Percentiles rank a stretch among this genome's conserved stretches.
These are phyloP conservation scores for Fusarium sp. DNA, from an alignment of 2,329 filamentous ascomycete genomes.

Conservation along the genomic window DNA sequence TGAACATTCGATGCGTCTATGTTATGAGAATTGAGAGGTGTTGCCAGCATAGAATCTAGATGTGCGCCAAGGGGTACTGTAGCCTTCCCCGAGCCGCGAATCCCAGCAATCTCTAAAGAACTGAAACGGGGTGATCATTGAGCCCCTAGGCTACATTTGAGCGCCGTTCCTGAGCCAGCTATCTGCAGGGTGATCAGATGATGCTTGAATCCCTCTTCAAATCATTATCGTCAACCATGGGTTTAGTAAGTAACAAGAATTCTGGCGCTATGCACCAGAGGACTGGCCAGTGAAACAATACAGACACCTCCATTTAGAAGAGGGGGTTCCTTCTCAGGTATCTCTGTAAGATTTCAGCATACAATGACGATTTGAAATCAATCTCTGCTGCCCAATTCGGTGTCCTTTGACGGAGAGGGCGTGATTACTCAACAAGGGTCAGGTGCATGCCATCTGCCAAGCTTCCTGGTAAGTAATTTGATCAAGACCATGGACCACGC, in stretches of 20 bases:
- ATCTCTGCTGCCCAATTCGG: not conserved
- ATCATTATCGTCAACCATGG: not conserved
- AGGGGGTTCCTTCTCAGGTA: not conserved
- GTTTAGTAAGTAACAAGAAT: not conserved
- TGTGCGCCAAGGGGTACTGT: not conserved
- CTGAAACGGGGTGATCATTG: not conserved
- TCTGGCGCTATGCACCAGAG: not conserved
- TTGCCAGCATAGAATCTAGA: not conserved
- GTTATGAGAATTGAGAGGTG: not conserved
- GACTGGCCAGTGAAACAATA: not conserved
- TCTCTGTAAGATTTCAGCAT: fast-evolving
- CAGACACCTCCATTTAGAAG: not conserved
- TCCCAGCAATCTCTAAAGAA: not conserved
- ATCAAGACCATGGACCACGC: not conserved
- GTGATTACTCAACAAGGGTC: not conserved
- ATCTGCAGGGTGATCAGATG: not conserved
- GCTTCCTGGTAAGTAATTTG: not conserved
- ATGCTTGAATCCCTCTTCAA: not conserved
- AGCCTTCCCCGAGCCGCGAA: not conserved
- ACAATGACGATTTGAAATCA: not conserved
- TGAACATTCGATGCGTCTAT: not conserved
- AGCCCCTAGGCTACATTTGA: not conserved
- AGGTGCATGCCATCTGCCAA: not conserved
- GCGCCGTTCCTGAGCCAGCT: not conserved
- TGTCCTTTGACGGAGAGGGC: not conserved